Evolutionary conservation across 345 rosid species (phyloP).

Genomic region (Balakata baccata): DNA sequence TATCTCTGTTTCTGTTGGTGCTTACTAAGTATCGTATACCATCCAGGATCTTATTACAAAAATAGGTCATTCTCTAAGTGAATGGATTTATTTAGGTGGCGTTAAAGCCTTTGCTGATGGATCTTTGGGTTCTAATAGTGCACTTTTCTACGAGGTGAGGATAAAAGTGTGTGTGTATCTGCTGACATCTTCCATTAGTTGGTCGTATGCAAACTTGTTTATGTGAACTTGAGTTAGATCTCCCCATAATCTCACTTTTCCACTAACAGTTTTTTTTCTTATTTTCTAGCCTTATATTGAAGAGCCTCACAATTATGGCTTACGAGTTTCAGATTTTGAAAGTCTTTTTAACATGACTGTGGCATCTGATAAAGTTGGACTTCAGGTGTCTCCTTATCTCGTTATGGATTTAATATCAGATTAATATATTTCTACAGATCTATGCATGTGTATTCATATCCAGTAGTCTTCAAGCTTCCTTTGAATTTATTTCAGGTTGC

Average conservation of each 20-base stretch:
- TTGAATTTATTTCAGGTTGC: slow-evolving; percentile 53
- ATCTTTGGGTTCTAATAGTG: slow-evolving; percentile 82
- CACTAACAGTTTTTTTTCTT: neutral
- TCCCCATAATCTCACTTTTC: neutral
- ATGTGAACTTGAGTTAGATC: neutral
- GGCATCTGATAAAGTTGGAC: slow-evolving; percentile 68
- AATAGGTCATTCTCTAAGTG: slow-evolving; percentile 50
- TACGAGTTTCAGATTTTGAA: slow-evolving; percentile 53
- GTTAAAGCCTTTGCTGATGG: slow-evolving; percentile 95
- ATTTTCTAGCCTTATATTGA: slow-evolving; percentile 60
- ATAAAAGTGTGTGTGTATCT: neutral
- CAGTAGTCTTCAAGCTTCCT: neutral
- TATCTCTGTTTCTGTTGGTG: neutral
- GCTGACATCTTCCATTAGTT: neutral
- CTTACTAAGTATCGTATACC: slow-evolving; percentile 13
- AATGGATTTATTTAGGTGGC: slow-evolving; percentile 82
- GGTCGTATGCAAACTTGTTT: neutral
- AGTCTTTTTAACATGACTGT: slow-evolving; percentile 62
- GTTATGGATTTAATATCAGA: neutral
- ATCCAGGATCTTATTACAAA: slow-evolving; percentile 51
- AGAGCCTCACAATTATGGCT: slow-evolving; percentile 69
- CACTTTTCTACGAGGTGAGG: slow-evolving; percentile 80
- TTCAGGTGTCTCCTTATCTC: slow-evolving; percentile 54
- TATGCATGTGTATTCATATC: neutral
- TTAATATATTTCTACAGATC: neutral